Evolutionary conservation across 441 rosid species (phyloP), one percentile per base, ranked within the genome.

Genomic region (Sinapis alba): DNA sequence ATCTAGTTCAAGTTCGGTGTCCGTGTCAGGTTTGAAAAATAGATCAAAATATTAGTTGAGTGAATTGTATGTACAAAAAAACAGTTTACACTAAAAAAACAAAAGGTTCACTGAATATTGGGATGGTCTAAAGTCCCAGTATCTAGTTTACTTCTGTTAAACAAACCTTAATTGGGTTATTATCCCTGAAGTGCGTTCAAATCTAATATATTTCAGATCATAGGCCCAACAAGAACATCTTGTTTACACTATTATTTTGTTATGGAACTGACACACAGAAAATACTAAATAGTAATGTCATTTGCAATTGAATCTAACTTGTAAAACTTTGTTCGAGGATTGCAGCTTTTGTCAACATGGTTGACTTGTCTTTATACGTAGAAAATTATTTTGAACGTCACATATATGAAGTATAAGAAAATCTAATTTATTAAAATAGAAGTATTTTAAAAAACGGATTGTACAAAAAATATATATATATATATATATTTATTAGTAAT

Each of bases 201-300:
- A 57, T 57, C 64, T 15, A 19, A 7, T 7, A 51, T 19, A 3
- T 0, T 5, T n/a, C n/a, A n/a, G 2, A 24, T 19, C 24, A 0
- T 53, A 53, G 58, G 58, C 58, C 58, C 73, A 69, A 69, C 15
- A 57, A 6, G 12, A 38, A 21, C 11, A 68, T 23, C n/a, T 18
- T 18, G 4, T 38, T 38, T n/a, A n/a, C n/a, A n/a, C n/a, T n/a
- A n/a, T n/a, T n/a, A n/a, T 3, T 38, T 38, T 38, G 45, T 3
- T 10, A 2, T 38, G n/a, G 45, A 38, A 38, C 45, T 3, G 45
- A n/a, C n/a, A 36, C 10, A 11, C 43, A 12, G 13, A 36, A 38
- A 7, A 38, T 24, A 24, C 27, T 24, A 24, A 24, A 38, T 12
- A 38, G 4, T 38, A 38, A 11, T 38, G 45, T 11, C 45, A 38